Evolutionary conservation across 2,329 filamentous ascomycete species (phyloP).

Genomic region (Hymenoscyphus salicellus): DNA sequence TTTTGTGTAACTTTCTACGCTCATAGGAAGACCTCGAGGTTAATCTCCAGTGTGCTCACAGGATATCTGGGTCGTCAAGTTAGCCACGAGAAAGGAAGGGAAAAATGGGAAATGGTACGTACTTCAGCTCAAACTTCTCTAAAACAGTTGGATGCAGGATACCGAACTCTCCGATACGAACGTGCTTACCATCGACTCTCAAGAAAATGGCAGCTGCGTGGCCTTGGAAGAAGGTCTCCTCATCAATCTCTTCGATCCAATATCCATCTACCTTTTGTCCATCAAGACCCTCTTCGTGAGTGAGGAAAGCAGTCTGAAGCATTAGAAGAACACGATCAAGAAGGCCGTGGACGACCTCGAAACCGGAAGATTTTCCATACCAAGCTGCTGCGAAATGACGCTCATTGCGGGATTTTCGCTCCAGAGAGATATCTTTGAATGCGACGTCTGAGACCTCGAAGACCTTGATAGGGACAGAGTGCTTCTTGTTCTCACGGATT

Average conservation of each 20-base stretch:
- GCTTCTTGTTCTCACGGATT: constrained; percentile 87
- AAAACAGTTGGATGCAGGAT: constrained; percentile 90
- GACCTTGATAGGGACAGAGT: constrained; percentile 84
- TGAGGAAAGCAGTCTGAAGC: constrained; percentile 80
- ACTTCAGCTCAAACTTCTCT: constrained; percentile 89
- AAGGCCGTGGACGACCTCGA: constrained; percentile 92
- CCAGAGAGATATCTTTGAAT: constrained; percentile 77
- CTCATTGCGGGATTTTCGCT: constrained; percentile 89
- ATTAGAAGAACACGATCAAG: constrained; percentile 89
- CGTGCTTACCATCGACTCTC: constrained; percentile 68
- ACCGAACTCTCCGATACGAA: constrained; percentile 83
- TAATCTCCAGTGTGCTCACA: constrained; percentile 90
- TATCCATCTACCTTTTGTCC: constrained; percentile 68
- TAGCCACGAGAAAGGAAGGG: constrained; percentile 15
- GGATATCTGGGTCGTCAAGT: constrained; percentile 61
- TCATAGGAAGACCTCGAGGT: constrained; percentile 88
- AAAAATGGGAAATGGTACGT: constrained; percentile 32
- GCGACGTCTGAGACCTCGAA: constrained; percentile 90
- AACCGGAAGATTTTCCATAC: constrained; percentile 91
- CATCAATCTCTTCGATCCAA: constrained; percentile 91
- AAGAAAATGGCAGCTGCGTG: constrained; percentile 84
- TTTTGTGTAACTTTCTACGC: background rate
- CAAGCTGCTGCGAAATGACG: constrained; percentile 93
- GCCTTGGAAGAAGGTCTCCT: constrained; percentile 87
- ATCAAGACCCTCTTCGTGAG: constrained; percentile 66